Evolutionary conservation across 2,329 filamentous ascomycete genomes (phyloP).

Genomic region (Cephalotrichum gorgonifer): DNA sequence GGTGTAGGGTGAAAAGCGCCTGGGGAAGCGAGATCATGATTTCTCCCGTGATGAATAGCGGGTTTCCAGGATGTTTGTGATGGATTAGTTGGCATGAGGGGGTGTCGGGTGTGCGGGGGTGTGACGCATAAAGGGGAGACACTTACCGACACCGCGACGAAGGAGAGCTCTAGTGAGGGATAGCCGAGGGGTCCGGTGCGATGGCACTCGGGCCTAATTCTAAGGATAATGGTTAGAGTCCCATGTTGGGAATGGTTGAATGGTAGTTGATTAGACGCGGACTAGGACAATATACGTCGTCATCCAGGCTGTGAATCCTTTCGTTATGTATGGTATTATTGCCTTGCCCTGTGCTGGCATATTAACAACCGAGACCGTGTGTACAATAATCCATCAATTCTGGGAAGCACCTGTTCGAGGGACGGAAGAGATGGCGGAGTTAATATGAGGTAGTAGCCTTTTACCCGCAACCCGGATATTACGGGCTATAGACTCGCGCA

Average conservation of each 20-base stretch:
- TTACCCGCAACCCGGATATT: no score
- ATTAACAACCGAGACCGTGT: no score
- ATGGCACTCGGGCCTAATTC: background rate
- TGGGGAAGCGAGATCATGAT: slow-evolving; percentile 7
- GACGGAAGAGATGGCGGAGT: no score
- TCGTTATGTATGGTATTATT: no score
- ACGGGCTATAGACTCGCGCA: no score
- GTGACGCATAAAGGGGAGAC: background rate
- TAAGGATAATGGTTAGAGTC: background rate
- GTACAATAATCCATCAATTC: no score
- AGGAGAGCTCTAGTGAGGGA: background rate
- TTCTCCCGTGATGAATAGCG: slow-evolving; percentile 7
- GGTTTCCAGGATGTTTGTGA: background rate
- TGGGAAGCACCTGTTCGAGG: no score
- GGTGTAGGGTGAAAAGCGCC: slow-evolving; percentile 6
- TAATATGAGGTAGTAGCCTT: no score
- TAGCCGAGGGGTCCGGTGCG: background rate
- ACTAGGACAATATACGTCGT: background rate
- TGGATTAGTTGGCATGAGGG: background rate
- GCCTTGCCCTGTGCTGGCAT: no score
- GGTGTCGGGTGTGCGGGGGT: background rate
- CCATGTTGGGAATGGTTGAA: background rate
- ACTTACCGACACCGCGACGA: background rate
- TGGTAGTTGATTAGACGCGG: background rate
- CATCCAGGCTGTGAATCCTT: background rate